A percentile compares a stretch with the other conserved stretches of the same genome.
These are phyloP conservation scores for Zychaea mexicana DNA, from an alignment of 371 early-diverging fungal genomes.

Conservation along the genomic window DNA sequence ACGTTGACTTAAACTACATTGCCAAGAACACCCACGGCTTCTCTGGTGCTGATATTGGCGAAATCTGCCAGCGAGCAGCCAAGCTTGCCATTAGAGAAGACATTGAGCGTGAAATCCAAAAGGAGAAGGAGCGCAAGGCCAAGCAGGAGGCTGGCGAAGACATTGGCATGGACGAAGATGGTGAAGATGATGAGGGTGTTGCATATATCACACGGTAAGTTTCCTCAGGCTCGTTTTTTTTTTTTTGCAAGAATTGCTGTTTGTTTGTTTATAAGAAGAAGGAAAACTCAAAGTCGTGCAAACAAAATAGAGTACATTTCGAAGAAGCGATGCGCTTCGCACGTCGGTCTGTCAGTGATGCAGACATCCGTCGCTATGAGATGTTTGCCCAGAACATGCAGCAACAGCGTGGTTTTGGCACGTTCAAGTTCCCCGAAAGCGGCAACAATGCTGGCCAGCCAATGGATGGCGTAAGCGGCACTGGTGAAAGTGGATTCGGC, in stretches of 20 bases:
- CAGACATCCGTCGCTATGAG: slow-evolving; percentile 98
- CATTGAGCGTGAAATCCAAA: slow-evolving; percentile 91
- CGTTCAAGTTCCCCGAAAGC: slow-evolving; percentile 94
- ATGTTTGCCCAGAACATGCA: slow-evolving; percentile 99
- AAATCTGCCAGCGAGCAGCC: slow-evolving; percentile 99
- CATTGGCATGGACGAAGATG: slow-evolving; percentile 80
- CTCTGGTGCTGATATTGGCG: slow-evolving; percentile 99
- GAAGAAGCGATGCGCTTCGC: slow-evolving; percentile 98
- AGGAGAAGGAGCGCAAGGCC: slow-evolving; percentile 74
- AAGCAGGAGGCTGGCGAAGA: slow-evolving; percentile 66
- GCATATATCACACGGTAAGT: slow-evolving; percentile 85
- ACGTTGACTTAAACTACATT: slow-evolving; percentile 88
- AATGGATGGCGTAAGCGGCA: slow-evolving; percentile 27
- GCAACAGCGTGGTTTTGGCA: slow-evolving; percentile 89
- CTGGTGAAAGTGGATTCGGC: slow-evolving; percentile 44
- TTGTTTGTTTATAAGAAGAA: too few relatives aligned
- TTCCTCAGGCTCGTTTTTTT: not conserved
- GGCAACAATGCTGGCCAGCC: slow-evolving; percentile 31
- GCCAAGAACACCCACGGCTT: slow-evolving; percentile 96
- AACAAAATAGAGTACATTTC: slow-evolving; percentile 95
- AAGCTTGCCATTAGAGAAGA: slow-evolving; percentile 99
- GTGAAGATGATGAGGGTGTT: slow-evolving; percentile 78
- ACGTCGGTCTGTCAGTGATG: slow-evolving; percentile 95
- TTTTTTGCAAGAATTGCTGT: too few relatives aligned
- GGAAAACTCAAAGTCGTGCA: too few relatives aligned